Percentiles rank a stretch among this genome's conserved stretches.
These are phyloP conservation scores for Peronospora tabacina DNA, from an alignment of 352 stramenopile species.

Conservation along the genomic window DNA sequence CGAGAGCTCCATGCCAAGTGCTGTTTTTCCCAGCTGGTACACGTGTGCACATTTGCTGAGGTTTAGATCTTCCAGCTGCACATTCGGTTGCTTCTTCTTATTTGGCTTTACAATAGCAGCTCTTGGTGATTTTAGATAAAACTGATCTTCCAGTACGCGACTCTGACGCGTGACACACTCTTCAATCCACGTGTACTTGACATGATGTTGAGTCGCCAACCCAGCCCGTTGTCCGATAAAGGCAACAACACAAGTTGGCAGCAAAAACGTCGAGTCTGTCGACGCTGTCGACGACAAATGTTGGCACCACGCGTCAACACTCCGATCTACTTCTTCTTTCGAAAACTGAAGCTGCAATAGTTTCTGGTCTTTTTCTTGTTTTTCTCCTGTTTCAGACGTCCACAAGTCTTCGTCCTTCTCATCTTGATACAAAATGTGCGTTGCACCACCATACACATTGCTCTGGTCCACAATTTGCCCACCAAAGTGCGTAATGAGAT, in stretches of 20 bases:
- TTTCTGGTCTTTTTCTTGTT: slow-evolving; percentile 29
- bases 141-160: slow-evolving; percentile 46
- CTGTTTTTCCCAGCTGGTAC: slow-evolving; percentile 34
- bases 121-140: slow-evolving; percentile 23
- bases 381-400: slow-evolving; percentile 16
- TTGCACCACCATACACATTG: slow-evolving; percentile 40
- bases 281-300: slow-evolving; percentile 30
- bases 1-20: slow-evolving; percentile 38
- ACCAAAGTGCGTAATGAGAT: slow-evolving; percentile 74
- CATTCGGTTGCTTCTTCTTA: slow-evolving; percentile 28
- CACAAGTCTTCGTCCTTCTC: slow-evolving; percentile 17
- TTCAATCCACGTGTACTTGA: slow-evolving; percentile 80
- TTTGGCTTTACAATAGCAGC: slow-evolving; percentile 6
- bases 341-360: slow-evolving; percentile 41
- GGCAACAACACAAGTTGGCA: slow-evolving; percentile 53
- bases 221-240: slow-evolving; percentile 44
- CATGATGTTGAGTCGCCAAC: slow-evolving; percentile 46
- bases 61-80: slow-evolving; percentile 44
- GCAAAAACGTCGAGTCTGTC: slow-evolving; percentile 19
- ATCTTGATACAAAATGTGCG: slow-evolving; percentile 67
- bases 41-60: slow-evolving; percentile 36
- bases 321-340: slow-evolving; percentile 34
- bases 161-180: slow-evolving; percentile 56
- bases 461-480: slow-evolving; percentile 62
- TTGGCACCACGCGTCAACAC: slow-evolving; percentile 37